Evolutionary conservation across 164 flowering plant species (phyloP).

Genomic region (Sedum album): DNA sequence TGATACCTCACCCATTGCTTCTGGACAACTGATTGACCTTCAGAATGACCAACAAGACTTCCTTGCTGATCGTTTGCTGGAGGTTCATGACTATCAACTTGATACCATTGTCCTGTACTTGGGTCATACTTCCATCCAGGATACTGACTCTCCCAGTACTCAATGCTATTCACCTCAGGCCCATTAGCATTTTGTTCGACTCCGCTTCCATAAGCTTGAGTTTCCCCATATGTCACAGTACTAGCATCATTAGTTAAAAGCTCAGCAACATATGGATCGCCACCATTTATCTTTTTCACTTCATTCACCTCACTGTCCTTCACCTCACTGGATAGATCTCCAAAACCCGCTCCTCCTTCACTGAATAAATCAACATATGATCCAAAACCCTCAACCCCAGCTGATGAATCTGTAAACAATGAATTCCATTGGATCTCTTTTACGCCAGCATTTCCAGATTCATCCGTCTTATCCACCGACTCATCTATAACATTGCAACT

Average conservation of each 20-base stretch:
- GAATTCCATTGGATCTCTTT: slow-evolving; percentile 86
- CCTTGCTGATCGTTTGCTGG: slow-evolving; percentile 21
- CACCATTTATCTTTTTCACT: slow-evolving; percentile 13
- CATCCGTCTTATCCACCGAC: not conserved
- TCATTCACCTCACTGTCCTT: slow-evolving; percentile 15
- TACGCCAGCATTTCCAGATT: slow-evolving; percentile 28
- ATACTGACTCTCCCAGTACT: slow-evolving; percentile 69
- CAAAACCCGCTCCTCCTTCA: slow-evolving; percentile 25
- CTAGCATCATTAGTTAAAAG: slow-evolving; percentile 15
- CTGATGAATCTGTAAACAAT: slow-evolving; percentile 37
- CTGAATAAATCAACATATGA: slow-evolving; percentile 51
- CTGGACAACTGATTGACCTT: slow-evolving; percentile 21
- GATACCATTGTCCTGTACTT: slow-evolving; percentile 77
- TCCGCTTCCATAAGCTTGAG: slow-evolving; percentile 23
- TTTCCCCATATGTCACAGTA: slow-evolving; percentile 19
- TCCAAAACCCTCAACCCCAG: slow-evolving; percentile 35
- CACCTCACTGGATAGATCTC: slow-evolving; percentile 22
- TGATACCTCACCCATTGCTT: slow-evolving; percentile 39
- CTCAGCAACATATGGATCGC: slow-evolving; percentile 12
- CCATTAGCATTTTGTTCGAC: slow-evolving; percentile 19
- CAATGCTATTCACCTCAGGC: slow-evolving; percentile 37
- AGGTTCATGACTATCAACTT: slow-evolving; percentile 41
- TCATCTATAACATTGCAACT: slow-evolving; percentile 1
- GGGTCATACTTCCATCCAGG: slow-evolving; percentile 88
- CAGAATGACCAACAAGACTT: slow-evolving; percentile 16